Evolutionary conservation across 2,329 filamentous ascomycete genomes (phyloP).

Genomic region (Aspergillus calidoustus): DNA sequence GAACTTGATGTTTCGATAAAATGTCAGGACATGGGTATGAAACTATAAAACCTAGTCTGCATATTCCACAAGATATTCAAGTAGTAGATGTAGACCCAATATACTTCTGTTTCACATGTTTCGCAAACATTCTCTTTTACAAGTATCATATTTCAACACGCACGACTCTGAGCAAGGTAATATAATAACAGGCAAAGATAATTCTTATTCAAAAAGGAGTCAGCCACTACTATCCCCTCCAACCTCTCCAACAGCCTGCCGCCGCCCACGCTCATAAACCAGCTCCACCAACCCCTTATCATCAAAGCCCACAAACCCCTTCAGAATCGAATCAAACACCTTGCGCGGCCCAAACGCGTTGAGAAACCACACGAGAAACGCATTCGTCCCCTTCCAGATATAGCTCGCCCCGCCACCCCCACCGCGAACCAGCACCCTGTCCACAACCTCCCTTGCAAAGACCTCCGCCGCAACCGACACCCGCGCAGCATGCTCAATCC

Average conservation of each 20-base stretch:
- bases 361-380: not conserved
- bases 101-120: no score
- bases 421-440: not conserved
- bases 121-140: no score
- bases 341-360: constrained; percentile 1
- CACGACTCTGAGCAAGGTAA: no score
- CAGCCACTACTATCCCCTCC: not conserved
- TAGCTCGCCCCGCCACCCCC: not conserved
- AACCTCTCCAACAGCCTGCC: no score
- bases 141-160: no score
- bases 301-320: not conserved
- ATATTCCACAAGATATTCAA: no score
- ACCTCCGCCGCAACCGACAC: not conserved
- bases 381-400: constrained; percentile 11
- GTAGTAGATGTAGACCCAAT: no score
- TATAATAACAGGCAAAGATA: no score
- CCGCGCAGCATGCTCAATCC: not conserved
- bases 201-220: not conserved
- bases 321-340: not conserved
- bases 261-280: not conserved
- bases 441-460: not conserved
- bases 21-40: no score
- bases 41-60: no score
- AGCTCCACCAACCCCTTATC: not conserved
- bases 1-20: no score